phyloP scores from a whole-genome alignment of 164 flowering plant genomes.

The Hamamelis virginiana region DNA sequence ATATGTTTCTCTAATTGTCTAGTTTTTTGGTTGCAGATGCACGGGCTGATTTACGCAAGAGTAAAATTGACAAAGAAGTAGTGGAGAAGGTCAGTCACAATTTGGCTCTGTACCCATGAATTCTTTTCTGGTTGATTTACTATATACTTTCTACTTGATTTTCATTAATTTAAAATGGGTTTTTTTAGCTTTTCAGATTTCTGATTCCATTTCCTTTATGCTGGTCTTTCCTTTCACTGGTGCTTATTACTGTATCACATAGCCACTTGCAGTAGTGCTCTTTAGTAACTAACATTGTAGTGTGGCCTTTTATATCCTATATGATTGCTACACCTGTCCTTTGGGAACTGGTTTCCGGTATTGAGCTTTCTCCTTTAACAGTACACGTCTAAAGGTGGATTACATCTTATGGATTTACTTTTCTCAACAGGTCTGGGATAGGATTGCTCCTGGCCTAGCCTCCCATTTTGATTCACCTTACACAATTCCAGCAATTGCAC shows the following conservation, averaged over 20 bases:
- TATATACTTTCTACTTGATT: not conserved
- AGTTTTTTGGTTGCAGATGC: slow-evolving; percentile 61
- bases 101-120: not conserved
- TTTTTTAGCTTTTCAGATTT: not conserved
- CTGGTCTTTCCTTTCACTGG: not conserved
- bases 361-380: not conserved
- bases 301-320: not conserved
- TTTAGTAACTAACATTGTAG: not conserved
- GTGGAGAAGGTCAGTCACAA: slow-evolving; percentile 77
- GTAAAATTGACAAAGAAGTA: slow-evolving; percentile 71
- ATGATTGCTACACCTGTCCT: not conserved
- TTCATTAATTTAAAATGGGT: not conserved
- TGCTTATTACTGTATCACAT: not conserved
- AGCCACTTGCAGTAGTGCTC: not conserved
- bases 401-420: slow-evolving; percentile 5
- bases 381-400: slow-evolving; percentile 1
- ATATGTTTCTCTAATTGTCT: slow-evolving; percentile 6
- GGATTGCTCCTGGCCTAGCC: slow-evolving; percentile 87
- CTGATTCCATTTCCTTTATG: too few relatives aligned
- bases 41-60: slow-evolving; percentile 59
- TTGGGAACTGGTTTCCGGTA: not conserved
- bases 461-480: slow-evolving; percentile 75
- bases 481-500: slow-evolving; percentile 77
- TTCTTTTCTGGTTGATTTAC: not conserved
- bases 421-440: slow-evolving; percentile 78